Evolutionary conservation across 106 monocot species (phyloP).

Genomic region (Posidonia australis): DNA sequence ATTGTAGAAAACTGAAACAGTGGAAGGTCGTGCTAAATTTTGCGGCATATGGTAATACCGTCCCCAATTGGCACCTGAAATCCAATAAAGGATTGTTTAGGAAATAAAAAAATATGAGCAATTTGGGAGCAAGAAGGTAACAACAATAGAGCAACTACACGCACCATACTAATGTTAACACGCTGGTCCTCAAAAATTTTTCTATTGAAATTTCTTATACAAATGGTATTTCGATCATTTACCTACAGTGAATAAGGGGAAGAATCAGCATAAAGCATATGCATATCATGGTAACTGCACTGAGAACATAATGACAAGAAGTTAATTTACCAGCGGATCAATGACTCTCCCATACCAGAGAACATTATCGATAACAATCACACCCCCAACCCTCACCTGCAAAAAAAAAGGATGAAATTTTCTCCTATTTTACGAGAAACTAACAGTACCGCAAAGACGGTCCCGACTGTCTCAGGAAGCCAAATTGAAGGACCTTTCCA

Average conservation of each 20-base stretch:
- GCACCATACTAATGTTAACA: constrained; percentile 61
- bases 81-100: not conserved
- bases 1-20: too few relatives aligned
- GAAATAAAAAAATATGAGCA: not conserved
- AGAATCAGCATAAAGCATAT: not conserved
- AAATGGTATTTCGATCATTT: constrained; percentile 48
- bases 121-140: not conserved
- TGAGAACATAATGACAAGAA: not conserved
- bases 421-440: too few relatives aligned
- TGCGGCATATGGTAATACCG: constrained; percentile 94
- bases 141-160: not conserved
- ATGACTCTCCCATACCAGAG: constrained; percentile 93
- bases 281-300: not conserved
- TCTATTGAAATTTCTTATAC: constrained; percentile 73
- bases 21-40: too few relatives aligned
- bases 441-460: too few relatives aligned
- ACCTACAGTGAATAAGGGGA: constrained; percentile 26
- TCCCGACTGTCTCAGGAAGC: too few relatives aligned
- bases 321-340: constrained; percentile 36
- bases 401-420: constrained; percentile 2
- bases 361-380: constrained; percentile 91
- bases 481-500: too few relatives aligned
- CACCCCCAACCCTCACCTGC: constrained; percentile 73
- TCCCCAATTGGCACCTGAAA: constrained; percentile 86
- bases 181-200: constrained; percentile 67